Evolutionary conservation across 2,329 filamentous ascomycete species (phyloP).

Genomic region (Fusarium protoensiforme): DNA sequence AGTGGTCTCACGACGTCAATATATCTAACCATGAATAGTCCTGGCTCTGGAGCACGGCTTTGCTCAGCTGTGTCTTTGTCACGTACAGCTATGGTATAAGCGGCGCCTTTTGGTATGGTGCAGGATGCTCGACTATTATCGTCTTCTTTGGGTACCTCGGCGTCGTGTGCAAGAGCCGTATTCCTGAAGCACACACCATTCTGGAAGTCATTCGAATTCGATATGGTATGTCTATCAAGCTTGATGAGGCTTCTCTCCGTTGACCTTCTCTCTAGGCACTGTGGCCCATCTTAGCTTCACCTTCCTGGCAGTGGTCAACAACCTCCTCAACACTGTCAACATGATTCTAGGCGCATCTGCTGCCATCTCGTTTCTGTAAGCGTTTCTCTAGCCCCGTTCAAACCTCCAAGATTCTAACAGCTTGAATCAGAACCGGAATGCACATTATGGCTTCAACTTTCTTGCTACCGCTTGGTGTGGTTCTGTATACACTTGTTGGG

Average conservation of each 20-base stretch:
- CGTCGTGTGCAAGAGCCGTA: conserved; percentile 85
- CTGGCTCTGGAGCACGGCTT: conserved; percentile 22
- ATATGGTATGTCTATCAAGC: conserved; percentile 58
- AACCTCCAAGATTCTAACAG: not conserved
- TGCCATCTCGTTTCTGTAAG: conserved; percentile 60
- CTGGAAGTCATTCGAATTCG: conserved; percentile 84
- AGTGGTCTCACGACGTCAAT: not conserved
- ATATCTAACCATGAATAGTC: conserved; percentile 6
- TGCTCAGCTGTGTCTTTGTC: conserved; percentile 17
- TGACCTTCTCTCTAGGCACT: conserved; percentile 55
- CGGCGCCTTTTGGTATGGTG: conserved; percentile 19
- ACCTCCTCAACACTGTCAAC: conserved; percentile 89
- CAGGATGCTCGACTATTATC: conserved; percentile 57
- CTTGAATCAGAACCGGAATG: conserved; percentile 45
- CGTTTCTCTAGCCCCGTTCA: not conserved
- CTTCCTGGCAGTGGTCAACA: conserved; percentile 82
- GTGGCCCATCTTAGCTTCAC: conserved; percentile 81
- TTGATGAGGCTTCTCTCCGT: not conserved
- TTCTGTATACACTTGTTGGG: conserved; percentile 74
- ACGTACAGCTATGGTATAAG: conserved; percentile 24
- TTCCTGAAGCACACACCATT: conserved; percentile 86
- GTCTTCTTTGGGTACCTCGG: conserved; percentile 88
- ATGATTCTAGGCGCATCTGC: conserved; percentile 79
- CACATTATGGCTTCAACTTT: conserved; percentile 82
- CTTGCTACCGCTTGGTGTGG: conserved; percentile 80